phyloP scores from a whole-genome alignment of 2,329 filamentous ascomycete genomes.

The Talaromyces rugulosus region DNA sequence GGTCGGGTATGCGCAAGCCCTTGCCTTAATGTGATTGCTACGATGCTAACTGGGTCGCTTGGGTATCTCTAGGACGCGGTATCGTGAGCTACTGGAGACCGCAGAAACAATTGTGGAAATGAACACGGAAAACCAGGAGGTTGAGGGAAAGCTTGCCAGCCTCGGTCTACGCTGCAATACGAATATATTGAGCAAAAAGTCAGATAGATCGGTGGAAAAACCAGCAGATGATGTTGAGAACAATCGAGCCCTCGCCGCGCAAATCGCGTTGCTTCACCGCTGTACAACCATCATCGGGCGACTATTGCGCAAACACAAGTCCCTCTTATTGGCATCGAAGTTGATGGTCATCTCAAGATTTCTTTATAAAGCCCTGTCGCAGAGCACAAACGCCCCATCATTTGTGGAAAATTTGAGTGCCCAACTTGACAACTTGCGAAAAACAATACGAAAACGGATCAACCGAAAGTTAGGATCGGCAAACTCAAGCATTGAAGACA shows the following conservation, averaged over 20 bases:
- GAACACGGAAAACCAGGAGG: conserved; percentile 70
- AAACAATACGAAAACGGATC: conserved; percentile 61
- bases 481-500: conserved; percentile 41
- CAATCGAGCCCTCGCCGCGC: conserved; percentile 49
- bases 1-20: conserved; percentile 52
- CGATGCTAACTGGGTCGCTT: neutral
- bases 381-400: conserved; percentile 43
- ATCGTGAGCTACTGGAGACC: conserved; percentile 85
- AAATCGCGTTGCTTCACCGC: conserved; percentile 55
- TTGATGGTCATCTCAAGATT: conserved; percentile 71
- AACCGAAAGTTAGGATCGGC: conserved; percentile 50
- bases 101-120: conserved; percentile 92
- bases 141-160: conserved; percentile 65
- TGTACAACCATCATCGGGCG: conserved; percentile 52
- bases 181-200: conserved; percentile 63
- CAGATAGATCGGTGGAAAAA: conserved; percentile 50
- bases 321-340: conserved; percentile 60
- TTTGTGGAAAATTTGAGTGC: conserved; percentile 62
- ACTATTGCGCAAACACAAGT: conserved; percentile 48
- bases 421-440: conserved; percentile 59
- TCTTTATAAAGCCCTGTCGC: conserved; percentile 67
- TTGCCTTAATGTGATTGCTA: neutral
- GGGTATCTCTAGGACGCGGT: conserved; percentile 52
- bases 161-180: conserved; percentile 78
- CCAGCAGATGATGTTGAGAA: conserved; percentile 30